These are phyloP conservation scores for Musa balbisiana DNA, from an alignment of 202 grass and related monocot species.

Conservation along the genomic window DNA sequence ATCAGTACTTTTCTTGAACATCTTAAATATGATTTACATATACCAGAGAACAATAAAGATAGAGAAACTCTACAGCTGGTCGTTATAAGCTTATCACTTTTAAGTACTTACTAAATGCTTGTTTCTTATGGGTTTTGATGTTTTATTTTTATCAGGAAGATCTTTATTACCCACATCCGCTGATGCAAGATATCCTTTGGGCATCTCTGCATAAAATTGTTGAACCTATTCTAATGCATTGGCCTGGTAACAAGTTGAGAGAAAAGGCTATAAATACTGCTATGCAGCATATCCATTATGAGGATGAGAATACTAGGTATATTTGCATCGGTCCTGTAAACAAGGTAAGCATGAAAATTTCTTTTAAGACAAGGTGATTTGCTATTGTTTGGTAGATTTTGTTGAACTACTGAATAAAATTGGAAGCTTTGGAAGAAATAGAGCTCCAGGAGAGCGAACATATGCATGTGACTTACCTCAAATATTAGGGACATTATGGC, in stretches of 20 bases:
- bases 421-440: too few species aligned
- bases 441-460: too few species aligned
- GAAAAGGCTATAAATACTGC: constrained; percentile 56
- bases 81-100: neutral
- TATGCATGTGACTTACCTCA: too few species aligned
- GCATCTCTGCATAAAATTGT: constrained; percentile 82
- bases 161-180: constrained; percentile 80
- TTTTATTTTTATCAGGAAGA: constrained; percentile 59
- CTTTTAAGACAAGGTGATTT: neutral
- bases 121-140: constrained; percentile 11
- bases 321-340: constrained; percentile 95
- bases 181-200: constrained; percentile 91
- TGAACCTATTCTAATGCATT: constrained; percentile 72
- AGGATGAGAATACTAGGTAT: constrained; percentile 91
- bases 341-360: constrained; percentile 50
- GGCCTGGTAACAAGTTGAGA: constrained; percentile 76
- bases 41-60: neutral
- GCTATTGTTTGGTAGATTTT: too few species aligned
- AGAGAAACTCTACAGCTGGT: neutral
- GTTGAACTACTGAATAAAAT: too few species aligned
- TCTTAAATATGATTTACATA: neutral
- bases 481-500: too few species aligned
- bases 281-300: constrained; percentile 92
- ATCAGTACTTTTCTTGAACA: neutral
- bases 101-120: constrained; percentile 13